Conservation (phyloP, 2,329 filamentous ascomycete genomes). For the Colletotrichum shisoi region DNA sequence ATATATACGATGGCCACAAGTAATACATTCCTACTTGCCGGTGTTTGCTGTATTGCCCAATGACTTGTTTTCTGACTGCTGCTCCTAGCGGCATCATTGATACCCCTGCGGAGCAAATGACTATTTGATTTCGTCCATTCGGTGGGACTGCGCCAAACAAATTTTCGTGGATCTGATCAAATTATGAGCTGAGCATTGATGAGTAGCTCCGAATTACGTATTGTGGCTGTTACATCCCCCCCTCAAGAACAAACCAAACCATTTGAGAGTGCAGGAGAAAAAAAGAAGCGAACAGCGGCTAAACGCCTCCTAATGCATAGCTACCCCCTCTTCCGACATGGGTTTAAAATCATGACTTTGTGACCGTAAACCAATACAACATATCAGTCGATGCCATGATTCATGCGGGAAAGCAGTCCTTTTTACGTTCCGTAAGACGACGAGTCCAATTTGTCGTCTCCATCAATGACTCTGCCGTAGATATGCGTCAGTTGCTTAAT, state of each 20-base stretch:
- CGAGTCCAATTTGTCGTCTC: constrained; percentile 63
- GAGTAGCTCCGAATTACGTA: constrained; percentile 4
- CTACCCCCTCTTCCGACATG: not conserved
- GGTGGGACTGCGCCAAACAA: not conserved
- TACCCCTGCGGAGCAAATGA: not conserved
- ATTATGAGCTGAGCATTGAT: not conserved
- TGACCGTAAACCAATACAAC: not conserved
- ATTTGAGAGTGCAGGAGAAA: constrained; percentile 1
- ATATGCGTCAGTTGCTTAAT: constrained; percentile 11
- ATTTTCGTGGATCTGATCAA: not conserved
- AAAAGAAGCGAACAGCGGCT: not conserved
- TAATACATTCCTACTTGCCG: not conserved
- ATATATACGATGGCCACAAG: not conserved
- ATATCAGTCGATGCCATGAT: not conserved
- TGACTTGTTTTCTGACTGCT: not conserved
- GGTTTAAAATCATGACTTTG: not conserved
- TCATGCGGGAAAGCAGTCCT: not conserved
- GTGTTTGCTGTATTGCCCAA: not conserved
- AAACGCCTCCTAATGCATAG: constrained; percentile 33
- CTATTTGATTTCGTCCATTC: not conserved
- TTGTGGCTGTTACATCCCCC: constrained; percentile 6
- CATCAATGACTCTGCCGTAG: constrained; percentile 58
- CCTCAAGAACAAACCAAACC: not conserved
- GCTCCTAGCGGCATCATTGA: not conserved
- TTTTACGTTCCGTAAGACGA: constrained; percentile 53